These are phyloP conservation scores for Goniomonas avonlea DNA, from an alignment of 78 protist genomes.

Conservation along the genomic window DNA sequence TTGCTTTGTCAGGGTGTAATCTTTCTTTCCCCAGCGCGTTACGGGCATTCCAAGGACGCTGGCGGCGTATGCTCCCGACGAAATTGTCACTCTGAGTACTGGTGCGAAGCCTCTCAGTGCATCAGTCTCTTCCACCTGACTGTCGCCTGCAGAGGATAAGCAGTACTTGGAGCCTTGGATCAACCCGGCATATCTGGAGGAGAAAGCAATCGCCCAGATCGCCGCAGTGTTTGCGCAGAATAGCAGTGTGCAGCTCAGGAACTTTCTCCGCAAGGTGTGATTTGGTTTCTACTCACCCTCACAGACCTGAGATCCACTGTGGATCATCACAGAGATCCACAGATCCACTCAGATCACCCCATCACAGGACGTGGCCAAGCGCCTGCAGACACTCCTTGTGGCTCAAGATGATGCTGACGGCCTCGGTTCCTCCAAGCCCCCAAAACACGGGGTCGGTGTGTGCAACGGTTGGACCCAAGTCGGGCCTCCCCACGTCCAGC, in stretches of 20 bases:
- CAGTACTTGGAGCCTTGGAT: background rate
- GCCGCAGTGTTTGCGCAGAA: background rate
- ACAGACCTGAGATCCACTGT: too few relatives aligned
- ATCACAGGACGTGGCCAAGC: too few relatives aligned
- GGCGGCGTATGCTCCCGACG: background rate
- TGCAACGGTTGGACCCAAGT: background rate
- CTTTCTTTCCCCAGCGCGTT: background rate
- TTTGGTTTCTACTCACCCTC: background rate
- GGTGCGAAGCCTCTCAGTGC: background rate
- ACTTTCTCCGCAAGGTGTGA: background rate
- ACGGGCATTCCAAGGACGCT: background rate
- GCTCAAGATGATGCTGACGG: background rate
- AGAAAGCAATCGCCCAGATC: background rate
- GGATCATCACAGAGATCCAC: background rate
- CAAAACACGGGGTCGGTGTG: too few relatives aligned
- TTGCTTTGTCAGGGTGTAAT: too few relatives aligned
- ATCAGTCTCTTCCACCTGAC: background rate
- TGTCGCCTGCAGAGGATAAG: background rate
- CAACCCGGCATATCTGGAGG: background rate
- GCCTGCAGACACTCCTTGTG: too few relatives aligned
- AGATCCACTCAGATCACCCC: too few relatives aligned
- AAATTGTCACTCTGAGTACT: background rate
- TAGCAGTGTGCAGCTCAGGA: background rate
- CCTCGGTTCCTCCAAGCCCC: too few relatives aligned
- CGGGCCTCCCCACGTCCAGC: conserved; percentile 33